Evolutionary conservation across 768 basidiomycete species (phyloP).

Genomic region (Cystofilobasidium ferigula): DNA sequence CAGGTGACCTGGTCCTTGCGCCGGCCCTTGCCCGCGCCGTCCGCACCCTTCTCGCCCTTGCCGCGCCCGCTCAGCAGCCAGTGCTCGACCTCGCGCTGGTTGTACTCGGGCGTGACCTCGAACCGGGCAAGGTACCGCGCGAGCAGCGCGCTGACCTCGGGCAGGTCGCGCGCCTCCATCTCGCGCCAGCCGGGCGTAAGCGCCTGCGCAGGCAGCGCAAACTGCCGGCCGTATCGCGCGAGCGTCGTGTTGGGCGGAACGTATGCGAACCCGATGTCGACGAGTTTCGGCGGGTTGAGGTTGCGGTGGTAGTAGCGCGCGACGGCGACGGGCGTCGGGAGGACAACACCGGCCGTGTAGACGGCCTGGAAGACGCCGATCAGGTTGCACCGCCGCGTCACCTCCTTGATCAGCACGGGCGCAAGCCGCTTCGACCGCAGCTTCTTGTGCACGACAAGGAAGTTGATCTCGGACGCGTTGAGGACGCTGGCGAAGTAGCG

Average conservation of each 20-base stretch:
- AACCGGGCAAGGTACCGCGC: slow-evolving; percentile 72
- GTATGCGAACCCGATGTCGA: slow-evolving; percentile 78
- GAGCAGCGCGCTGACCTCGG: slow-evolving; percentile 59
- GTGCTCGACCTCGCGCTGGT: slow-evolving; percentile 67
- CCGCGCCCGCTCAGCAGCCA: slow-evolving; percentile 80
- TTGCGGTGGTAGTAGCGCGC: slow-evolving; percentile 85
- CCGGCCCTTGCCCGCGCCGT: slow-evolving; percentile 42
- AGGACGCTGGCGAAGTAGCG: slow-evolving; percentile 46
- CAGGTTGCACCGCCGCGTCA: slow-evolving; percentile 82
- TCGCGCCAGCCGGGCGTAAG: slow-evolving; percentile 58
- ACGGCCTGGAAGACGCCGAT: slow-evolving; percentile 90
- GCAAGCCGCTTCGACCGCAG: slow-evolving; percentile 86
- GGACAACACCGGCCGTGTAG: slow-evolving; percentile 84
- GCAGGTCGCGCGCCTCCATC: slow-evolving; percentile 70
- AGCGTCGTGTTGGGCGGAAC: slow-evolving; percentile 78
- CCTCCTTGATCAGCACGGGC: slow-evolving; percentile 93
- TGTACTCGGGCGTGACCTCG: slow-evolving; percentile 65
- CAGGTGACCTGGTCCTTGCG: slow-evolving; percentile 47
- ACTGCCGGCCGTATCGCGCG: slow-evolving; percentile 72
- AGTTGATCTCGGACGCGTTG: slow-evolving; percentile 82
- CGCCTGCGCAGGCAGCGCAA: slow-evolving; percentile 50
- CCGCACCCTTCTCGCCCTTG: slow-evolving; percentile 44
- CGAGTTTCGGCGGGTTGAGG: slow-evolving; percentile 79
- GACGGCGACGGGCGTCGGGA: slow-evolving; percentile 84
- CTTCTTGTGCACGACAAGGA: slow-evolving; percentile 95